Evolutionary conservation across 345 rosid species (phyloP).

Genomic region (Populus nigra): DNA sequence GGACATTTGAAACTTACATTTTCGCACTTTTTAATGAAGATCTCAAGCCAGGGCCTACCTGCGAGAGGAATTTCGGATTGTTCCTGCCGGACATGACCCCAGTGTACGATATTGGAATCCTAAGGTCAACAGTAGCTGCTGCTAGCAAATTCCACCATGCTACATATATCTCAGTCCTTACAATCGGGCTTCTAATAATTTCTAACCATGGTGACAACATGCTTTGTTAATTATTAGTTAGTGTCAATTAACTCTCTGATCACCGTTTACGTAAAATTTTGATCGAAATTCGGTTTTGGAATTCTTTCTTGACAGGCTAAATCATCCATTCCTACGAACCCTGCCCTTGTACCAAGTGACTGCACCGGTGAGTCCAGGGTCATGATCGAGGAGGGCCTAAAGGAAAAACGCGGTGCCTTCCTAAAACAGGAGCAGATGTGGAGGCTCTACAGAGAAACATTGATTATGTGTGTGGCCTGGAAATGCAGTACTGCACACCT

Average conservation of each 20-base stretch:
- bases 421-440: slow-evolving; percentile 45
- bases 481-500: slow-evolving; percentile 47
- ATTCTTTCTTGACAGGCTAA: slow-evolving; percentile 43
- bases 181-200: slow-evolving; percentile 30
- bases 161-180: slow-evolving; percentile 31
- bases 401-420: slow-evolving; percentile 48
- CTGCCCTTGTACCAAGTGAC: slow-evolving; percentile 23
- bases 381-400: not conserved
- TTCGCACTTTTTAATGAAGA: slow-evolving; percentile 86
- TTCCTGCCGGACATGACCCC: slow-evolving; percentile 67
- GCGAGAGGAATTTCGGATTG: slow-evolving; percentile 71
- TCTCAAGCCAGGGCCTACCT: slow-evolving; percentile 68
- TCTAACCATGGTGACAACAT: slow-evolving; percentile 16
- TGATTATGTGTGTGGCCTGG: slow-evolving; percentile 64
- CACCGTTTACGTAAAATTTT: not conserved
- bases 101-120: slow-evolving; percentile 64
- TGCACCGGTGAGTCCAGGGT: slow-evolving; percentile 5
- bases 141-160: slow-evolving; percentile 27
- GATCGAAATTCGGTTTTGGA: not conserved
- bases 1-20: slow-evolving; percentile 80
- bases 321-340: slow-evolving; percentile 40
- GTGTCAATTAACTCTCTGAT: not conserved
- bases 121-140: slow-evolving; percentile 64
- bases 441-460: slow-evolving; percentile 61
- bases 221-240: not conserved